These are phyloP conservation scores for Trichoderma erinaceum DNA, from an alignment of 495 filamentous ascomycete species.

Conservation along the genomic window DNA sequence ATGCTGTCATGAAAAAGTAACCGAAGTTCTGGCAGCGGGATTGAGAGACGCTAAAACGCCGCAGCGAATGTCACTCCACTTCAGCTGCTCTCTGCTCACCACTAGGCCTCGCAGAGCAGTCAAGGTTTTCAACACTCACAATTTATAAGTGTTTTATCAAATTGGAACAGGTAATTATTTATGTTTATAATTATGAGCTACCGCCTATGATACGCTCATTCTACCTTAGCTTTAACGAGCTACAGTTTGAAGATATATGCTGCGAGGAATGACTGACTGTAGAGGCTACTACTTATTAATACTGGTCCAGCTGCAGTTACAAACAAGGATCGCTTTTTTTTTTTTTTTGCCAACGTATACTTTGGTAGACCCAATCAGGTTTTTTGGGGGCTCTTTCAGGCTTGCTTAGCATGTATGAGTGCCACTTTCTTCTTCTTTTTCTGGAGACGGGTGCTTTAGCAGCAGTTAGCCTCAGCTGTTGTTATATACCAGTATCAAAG, in stretches of 20 bases:
- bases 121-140: neutral
- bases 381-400: neutral
- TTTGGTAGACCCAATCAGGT: neutral
- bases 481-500: constrained; percentile 40
- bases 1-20: neutral
- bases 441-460: neutral
- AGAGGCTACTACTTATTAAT: neutral
- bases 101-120: neutral
- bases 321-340: neutral
- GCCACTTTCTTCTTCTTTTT: neutral
- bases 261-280: neutral
- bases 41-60: neutral
- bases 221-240: too few relatives aligned
- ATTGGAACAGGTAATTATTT: neutral
- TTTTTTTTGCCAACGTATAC: neutral
- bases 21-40: neutral
- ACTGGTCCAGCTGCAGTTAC: neutral
- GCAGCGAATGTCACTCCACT: neutral
- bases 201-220: neutral
- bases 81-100: neutral
- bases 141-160: neutral
- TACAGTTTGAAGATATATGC: too few relatives aligned
- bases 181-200: neutral
- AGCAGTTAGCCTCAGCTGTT: constrained; percentile 41
- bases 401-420: neutral